phyloP scores from a whole-genome alignment of 2,329 filamentous ascomycete species.

The Periglandula ipomoeae region DNA sequence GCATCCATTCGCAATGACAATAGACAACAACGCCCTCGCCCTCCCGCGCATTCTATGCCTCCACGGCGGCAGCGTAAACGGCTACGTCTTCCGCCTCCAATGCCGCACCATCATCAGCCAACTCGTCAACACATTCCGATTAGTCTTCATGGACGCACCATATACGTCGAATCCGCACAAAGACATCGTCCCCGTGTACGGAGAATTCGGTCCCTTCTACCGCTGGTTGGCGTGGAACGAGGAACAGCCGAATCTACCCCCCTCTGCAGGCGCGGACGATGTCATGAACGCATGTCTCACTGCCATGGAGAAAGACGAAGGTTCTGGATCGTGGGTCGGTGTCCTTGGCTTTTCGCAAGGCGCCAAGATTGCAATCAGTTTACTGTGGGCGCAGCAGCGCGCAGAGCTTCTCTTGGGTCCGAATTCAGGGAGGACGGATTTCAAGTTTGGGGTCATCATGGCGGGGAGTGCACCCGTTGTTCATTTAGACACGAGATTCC shows the following conservation, averaged over 20 bases:
- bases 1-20: neutral
- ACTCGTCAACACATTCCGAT: slow-evolving; percentile 51
- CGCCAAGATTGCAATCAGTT: slow-evolving; percentile 49
- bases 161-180: slow-evolving; percentile 53
- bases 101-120: slow-evolving; percentile 42
- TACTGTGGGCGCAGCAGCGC: slow-evolving; percentile 51
- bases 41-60: slow-evolving; percentile 67
- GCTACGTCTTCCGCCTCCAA: slow-evolving; percentile 59
- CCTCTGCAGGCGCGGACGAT: slow-evolving; percentile 32
- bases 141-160: slow-evolving; percentile 64
- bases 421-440: slow-evolving; percentile 8
- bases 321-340: slow-evolving; percentile 48
- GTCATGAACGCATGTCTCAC: slow-evolving; percentile 29
- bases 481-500: slow-evolving; percentile 30
- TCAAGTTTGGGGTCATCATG: slow-evolving; percentile 28
- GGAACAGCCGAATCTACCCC: slow-evolving; percentile 39
- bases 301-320: slow-evolving; percentile 46
- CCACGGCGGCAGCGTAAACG: slow-evolving; percentile 71
- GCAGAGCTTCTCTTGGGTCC: neutral
- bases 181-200: slow-evolving; percentile 56
- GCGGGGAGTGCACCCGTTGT: slow-evolving; percentile 24
- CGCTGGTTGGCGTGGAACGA: slow-evolving; percentile 50
- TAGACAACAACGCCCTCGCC: slow-evolving; percentile 9
- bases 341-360: slow-evolving; percentile 60
- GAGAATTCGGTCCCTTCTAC: slow-evolving; percentile 55